Evolutionary conservation across 2,329 filamentous ascomycete species (phyloP).

Genomic region (Teratosphaeria viscida): DNA sequence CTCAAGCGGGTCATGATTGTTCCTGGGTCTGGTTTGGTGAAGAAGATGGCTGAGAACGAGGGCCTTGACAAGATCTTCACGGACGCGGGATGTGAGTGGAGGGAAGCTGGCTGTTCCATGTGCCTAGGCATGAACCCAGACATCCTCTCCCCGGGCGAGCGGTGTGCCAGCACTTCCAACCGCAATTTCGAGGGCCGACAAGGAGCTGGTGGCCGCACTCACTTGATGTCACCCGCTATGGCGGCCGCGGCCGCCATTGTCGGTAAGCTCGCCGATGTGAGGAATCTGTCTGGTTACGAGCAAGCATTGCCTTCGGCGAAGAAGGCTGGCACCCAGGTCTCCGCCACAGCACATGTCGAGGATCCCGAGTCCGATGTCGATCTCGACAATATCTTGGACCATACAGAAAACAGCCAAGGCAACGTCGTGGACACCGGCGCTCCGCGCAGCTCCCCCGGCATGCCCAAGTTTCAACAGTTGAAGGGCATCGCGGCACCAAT

Average conservation of each 20-base stretch:
- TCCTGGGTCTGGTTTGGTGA: slow-evolving; percentile 88
- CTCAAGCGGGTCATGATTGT: slow-evolving; percentile 94
- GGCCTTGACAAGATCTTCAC: slow-evolving; percentile 86
- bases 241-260: slow-evolving; percentile 82
- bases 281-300: slow-evolving; percentile 57
- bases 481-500: slow-evolving; percentile 83
- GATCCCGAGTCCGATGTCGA: slow-evolving; percentile 52
- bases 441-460: slow-evolving; percentile 46
- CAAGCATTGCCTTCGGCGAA: slow-evolving; percentile 27
- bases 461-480: slow-evolving; percentile 73
- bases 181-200: slow-evolving; percentile 96
- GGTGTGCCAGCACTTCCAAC: slow-evolving; percentile 92
- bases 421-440: slow-evolving; percentile 47
- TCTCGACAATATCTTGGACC: slow-evolving; percentile 53
- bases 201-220: slow-evolving; percentile 80
- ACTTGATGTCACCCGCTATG: slow-evolving; percentile 96
- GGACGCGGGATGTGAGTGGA: slow-evolving; percentile 93
- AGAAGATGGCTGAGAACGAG: slow-evolving; percentile 81
- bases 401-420: slow-evolving; percentile 56
- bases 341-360: slow-evolving; percentile 47
- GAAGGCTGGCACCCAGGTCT: slow-evolving; percentile 47
- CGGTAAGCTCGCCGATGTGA: slow-evolving; percentile 85
- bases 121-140: slow-evolving; percentile 99
- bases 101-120: slow-evolving; percentile 98
- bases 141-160: slow-evolving; percentile 82